Conservation (phyloP, 331 rosid species). For the Erythrophleum ivorense region DNA sequence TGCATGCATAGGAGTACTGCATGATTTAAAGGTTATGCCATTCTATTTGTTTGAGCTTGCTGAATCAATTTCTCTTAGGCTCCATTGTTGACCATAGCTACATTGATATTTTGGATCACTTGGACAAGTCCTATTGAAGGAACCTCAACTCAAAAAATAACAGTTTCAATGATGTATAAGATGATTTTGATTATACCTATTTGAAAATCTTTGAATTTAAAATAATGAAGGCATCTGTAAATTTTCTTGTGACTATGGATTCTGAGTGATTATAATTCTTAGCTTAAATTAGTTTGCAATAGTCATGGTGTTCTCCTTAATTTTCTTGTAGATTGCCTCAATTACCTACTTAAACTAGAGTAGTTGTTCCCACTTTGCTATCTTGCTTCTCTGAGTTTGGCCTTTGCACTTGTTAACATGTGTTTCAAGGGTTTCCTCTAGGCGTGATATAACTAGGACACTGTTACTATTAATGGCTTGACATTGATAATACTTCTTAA, state of each 20-base stretch:
- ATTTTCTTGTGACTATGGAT: slow-evolving; percentile 14
- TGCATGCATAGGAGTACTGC: slow-evolving; percentile 13
- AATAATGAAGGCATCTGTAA: slow-evolving; percentile 33
- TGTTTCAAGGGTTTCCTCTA: too few species aligned
- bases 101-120: too few species aligned
- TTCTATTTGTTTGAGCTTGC: slow-evolving; percentile 22
- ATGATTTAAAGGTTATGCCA: slow-evolving; percentile 18
- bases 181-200: slow-evolving; percentile 31
- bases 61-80: not conserved
- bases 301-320: slow-evolving; percentile 15
- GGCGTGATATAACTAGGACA: too few species aligned
- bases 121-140: too few species aligned
- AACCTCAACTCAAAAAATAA: not conserved
- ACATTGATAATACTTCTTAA: too few species aligned
- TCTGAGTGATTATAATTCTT: slow-evolving; percentile 22
- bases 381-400: too few species aligned
- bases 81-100: too few species aligned
- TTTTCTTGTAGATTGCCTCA: too few species aligned
- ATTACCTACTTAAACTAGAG: too few species aligned
- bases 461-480: too few species aligned
- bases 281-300: slow-evolving; percentile 23
- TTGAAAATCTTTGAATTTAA: slow-evolving; percentile 37
- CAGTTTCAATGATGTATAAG: slow-evolving; percentile 19
- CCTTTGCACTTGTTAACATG: too few species aligned
- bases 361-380: too few species aligned